Evolutionary conservation across 768 basidiomycete genomes (phyloP).

Genomic region (Nidularia pulvinata): DNA sequence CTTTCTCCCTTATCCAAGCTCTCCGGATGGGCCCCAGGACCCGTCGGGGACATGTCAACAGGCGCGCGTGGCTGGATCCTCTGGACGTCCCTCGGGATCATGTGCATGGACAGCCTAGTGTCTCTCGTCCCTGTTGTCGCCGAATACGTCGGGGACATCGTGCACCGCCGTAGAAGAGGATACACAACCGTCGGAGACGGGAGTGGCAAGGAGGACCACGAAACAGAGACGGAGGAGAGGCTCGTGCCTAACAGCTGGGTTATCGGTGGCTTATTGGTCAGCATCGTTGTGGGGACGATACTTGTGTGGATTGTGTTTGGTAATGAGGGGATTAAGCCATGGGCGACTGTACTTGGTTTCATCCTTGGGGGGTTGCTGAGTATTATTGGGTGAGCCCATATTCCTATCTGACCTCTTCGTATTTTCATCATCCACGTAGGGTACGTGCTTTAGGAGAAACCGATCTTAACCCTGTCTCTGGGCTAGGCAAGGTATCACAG

Average conservation of each 20-base stretch:
- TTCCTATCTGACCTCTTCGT: constrained; percentile 8
- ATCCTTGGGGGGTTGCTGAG: constrained; percentile 82
- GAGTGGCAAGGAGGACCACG: constrained; percentile 43
- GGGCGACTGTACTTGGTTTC: constrained; percentile 91
- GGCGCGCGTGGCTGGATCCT: constrained; percentile 97
- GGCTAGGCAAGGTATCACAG: constrained; percentile 94
- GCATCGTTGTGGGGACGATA: constrained; percentile 68
- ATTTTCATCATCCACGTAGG: constrained; percentile 29
- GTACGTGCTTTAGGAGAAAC: constrained; percentile 96
- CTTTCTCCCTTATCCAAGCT: constrained; percentile 87
- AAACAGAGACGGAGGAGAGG: constrained; percentile 76
- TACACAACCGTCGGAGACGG: constrained; percentile 10
- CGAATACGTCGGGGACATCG: constrained; percentile 42
- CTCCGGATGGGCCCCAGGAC: constrained; percentile 91
- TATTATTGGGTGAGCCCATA: constrained; percentile 71
- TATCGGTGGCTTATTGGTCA: constrained; percentile 56
- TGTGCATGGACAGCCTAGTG: constrained; percentile 91
- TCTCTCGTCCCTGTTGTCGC: constrained; percentile 77
- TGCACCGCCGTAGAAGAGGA: constrained; percentile 21
- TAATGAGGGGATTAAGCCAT: constrained; percentile 88
- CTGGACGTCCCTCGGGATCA: constrained; percentile 95
- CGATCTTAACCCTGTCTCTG: constrained; percentile 90
- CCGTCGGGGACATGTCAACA: constrained; percentile 81
- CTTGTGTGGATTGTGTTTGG: constrained; percentile 93
- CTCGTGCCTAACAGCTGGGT: constrained; percentile 88